Evolutionary conservation across 257 asterid genomes (phyloP).

Genomic region (Penstemon davidsonii): DNA sequence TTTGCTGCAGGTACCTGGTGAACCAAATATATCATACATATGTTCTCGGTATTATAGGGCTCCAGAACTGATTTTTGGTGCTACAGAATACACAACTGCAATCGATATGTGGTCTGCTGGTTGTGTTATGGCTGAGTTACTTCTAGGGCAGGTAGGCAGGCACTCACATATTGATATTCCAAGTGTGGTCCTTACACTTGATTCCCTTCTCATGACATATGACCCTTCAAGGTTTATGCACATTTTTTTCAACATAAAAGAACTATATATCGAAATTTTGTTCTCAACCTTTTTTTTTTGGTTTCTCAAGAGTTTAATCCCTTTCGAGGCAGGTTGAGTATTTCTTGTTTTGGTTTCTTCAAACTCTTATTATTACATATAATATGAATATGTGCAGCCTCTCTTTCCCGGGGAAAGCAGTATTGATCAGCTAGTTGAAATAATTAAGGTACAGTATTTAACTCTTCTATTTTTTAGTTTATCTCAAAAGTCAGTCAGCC

Average conservation of each 20-base stretch:
- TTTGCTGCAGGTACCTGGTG: conserved; percentile 74
- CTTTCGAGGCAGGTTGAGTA: too few species aligned
- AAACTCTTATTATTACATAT: conserved; percentile 19
- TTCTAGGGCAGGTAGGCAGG: too few species aligned
- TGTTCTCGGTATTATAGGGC: conserved; percentile 96
- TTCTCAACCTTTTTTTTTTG: too few species aligned
- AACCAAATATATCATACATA: conserved; percentile 85
- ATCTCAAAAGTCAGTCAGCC: background rate
- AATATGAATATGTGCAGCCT: conserved; percentile 55
- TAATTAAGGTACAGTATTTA: conserved; percentile 61
- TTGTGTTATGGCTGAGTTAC: conserved; percentile 87
- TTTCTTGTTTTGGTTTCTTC: background rate
- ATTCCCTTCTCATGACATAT: too few species aligned
- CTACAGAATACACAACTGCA: conserved; percentile 86
- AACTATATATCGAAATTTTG: too few species aligned
- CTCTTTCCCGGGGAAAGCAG: conserved; percentile 95
- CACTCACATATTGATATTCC: too few species aligned
- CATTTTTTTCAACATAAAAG: too few species aligned
- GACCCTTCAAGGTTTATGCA: too few species aligned
- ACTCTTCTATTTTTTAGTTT: background rate
- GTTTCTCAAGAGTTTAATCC: too few species aligned
- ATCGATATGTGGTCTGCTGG: conserved; percentile 97
- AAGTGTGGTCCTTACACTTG: too few species aligned
- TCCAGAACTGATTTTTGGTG: conserved; percentile 92
- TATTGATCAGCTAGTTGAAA: conserved; percentile 89